A percentile compares a stretch with the other conserved stretches of the same genome.
Conservation (phyloP, 768 basidiomycete genomes). For the Tylopilus plumbeoviolaceoides region DNA sequence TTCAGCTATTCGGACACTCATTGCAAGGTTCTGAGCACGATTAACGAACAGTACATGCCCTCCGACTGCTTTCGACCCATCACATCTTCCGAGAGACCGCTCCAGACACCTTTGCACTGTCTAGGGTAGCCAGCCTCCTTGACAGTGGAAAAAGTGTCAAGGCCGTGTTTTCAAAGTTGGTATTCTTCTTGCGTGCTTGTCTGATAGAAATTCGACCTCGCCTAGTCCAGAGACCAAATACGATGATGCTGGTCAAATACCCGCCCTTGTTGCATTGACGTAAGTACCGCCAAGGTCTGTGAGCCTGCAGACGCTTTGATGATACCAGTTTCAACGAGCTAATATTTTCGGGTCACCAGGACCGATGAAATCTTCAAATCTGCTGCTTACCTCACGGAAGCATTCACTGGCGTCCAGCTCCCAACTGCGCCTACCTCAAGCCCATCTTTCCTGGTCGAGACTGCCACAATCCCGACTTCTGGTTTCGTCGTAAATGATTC, state of each 20-base stretch:
- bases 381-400: slow-evolving; percentile 71
- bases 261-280: slow-evolving; percentile 71
- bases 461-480: neutral
- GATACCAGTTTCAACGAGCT: neutral
- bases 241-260: slow-evolving; percentile 56
- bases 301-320: neutral
- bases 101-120: slow-evolving; percentile 70
- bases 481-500: neutral
- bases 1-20: neutral
- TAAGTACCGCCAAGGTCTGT: slow-evolving; percentile 29
- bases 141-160: slow-evolving; percentile 60
- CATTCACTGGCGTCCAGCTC: slow-evolving; percentile 38
- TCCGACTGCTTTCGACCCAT: slow-evolving; percentile 75
- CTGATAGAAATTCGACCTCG: neutral
- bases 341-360: slow-evolving; percentile 32
- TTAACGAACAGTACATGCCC: slow-evolving; percentile 51
- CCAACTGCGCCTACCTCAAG: slow-evolving; percentile 5
- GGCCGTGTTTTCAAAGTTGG: slow-evolving; percentile 47
- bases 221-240: slow-evolving; percentile 62
- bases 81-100: slow-evolving; percentile 67
- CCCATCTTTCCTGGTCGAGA: slow-evolving; percentile 10
- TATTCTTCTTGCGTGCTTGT: neutral
- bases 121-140: slow-evolving; percentile 63
- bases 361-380: slow-evolving; percentile 77
- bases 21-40: neutral